Evolutionary conservation across 1,284 basidiomycete genomes (phyloP).

Genomic region (Vanrija humicola): DNA sequence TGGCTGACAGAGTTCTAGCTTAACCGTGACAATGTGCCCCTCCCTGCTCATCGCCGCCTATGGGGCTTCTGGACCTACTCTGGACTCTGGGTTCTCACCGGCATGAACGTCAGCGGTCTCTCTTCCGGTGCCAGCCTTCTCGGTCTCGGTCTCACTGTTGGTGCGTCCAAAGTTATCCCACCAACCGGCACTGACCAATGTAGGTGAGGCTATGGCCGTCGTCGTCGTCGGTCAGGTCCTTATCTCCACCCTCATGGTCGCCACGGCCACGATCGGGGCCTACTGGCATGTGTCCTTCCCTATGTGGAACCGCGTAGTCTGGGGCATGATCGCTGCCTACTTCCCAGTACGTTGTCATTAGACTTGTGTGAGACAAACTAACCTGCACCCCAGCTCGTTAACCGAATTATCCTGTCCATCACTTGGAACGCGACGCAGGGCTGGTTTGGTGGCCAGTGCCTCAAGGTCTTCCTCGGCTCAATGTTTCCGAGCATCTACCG

Average conservation of each 20-base stretch:
- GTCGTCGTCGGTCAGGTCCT: constrained; percentile 24
- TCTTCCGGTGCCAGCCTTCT: constrained; percentile 24
- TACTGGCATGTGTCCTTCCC: constrained; percentile 33
- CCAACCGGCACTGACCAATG: not conserved
- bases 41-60: constrained; percentile 26
- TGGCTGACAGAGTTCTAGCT: constrained; percentile 10
- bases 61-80: constrained; percentile 32
- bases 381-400: constrained; percentile 14
- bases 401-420: constrained; percentile 32
- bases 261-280: constrained; percentile 27
- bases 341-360: constrained; percentile 18
- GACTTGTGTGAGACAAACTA: not conserved
- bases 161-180: not conserved
- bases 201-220: constrained; percentile 29
- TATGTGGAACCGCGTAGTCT: constrained; percentile 25
- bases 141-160: constrained; percentile 26
- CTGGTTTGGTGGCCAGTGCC: constrained; percentile 47
- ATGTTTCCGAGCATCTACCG: constrained; percentile 35
- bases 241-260: constrained; percentile 17
- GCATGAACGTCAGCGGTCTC: constrained; percentile 32
- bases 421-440: constrained; percentile 35
- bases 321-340: constrained; percentile 27
- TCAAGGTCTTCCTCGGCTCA: constrained; percentile 46
- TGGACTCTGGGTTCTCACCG: constrained; percentile 24
- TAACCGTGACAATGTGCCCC: constrained; percentile 35